A percentile compares a stretch with the other conserved stretches of the same genome.
phyloP scores from a whole-genome alignment of 2,329 filamentous ascomycete species.

The Aureobasidium lini region DNA sequence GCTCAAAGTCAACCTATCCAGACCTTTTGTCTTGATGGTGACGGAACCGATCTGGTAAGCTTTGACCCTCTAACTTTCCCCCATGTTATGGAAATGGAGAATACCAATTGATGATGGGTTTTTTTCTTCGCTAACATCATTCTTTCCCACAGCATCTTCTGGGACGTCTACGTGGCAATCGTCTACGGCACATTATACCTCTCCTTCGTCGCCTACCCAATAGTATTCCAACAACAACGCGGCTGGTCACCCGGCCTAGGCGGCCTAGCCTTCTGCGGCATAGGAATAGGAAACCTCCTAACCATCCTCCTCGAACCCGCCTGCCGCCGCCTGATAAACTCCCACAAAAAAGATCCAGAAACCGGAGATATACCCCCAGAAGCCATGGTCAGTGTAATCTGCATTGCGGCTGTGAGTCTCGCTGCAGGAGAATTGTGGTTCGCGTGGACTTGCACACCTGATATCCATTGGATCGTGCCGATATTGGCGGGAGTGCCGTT shows the following conservation, averaged over 20 bases:
- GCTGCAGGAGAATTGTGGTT: conserved; percentile 79
- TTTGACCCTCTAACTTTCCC: background rate
- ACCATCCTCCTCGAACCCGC: conserved; percentile 55
- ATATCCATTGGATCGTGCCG: conserved; percentile 75
- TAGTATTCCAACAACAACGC: conserved; percentile 67
- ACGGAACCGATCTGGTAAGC: conserved; percentile 77
- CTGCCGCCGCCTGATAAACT: conserved; percentile 68
- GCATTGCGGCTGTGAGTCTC: conserved; percentile 65
- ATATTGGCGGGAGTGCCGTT: conserved; percentile 74
- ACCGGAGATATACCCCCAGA: conserved; percentile 71
- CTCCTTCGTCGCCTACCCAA: conserved; percentile 84
- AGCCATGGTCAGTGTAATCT: conserved; percentile 72
- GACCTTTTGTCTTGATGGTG: conserved; percentile 69
- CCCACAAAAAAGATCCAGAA: conserved; percentile 63
- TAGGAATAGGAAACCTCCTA: conserved; percentile 50
- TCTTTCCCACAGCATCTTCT: conserved; percentile 53
- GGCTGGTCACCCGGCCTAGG: conserved; percentile 69
- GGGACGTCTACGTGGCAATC: conserved; percentile 63
- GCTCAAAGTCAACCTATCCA: conserved; percentile 65
- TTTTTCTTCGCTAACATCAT: background rate
- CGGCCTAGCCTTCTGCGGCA: conserved; percentile 72
- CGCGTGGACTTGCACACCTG: conserved; percentile 77
- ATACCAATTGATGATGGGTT: too few relatives aligned
- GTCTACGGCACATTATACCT: conserved; percentile 84
- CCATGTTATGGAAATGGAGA: too few relatives aligned